Percentiles rank a stretch among this genome's conserved stretches.
Evolutionary conservation across 208 protist species (phyloP).

Genomic region (Naegleria lovaniensis): DNA sequence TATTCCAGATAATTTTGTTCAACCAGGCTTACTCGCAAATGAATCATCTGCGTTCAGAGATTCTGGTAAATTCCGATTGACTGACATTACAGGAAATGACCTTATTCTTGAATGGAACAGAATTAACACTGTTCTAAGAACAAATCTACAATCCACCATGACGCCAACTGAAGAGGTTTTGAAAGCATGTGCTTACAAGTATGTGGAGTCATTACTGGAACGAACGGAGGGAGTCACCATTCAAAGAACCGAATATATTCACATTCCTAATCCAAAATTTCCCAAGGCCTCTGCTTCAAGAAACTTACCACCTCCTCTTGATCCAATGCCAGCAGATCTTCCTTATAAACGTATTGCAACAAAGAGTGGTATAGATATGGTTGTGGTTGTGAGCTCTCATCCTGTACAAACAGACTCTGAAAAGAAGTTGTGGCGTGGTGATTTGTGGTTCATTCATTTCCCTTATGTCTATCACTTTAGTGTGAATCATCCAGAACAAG

Average conservation of each 20-base stretch:
- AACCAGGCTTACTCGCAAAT: neutral
- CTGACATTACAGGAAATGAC: neutral
- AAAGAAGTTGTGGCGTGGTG: neutral
- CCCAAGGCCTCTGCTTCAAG: neutral
- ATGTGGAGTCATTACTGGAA: neutral
- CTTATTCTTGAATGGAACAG: neutral
- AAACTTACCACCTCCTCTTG: neutral
- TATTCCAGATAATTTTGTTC: neutral
- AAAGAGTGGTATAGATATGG: neutral
- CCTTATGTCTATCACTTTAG: neutral
- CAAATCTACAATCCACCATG: neutral
- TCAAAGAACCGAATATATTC: neutral
- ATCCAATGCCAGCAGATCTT: neutral
- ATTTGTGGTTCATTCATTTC: neutral
- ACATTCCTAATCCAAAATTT: neutral
- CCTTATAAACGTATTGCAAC: neutral
- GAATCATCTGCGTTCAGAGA: conserved; percentile 2
- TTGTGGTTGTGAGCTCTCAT: neutral
- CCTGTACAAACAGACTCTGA: neutral
- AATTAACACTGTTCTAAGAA: neutral
- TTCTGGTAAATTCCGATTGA: neutral
- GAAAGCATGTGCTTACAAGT: neutral
- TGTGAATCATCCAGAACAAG: neutral
- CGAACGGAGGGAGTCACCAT: neutral
- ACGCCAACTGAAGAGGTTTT: neutral